Conservation (phyloP, 2,329 filamentous ascomycete genomes). For the Paecilomyces formosus region DNA sequence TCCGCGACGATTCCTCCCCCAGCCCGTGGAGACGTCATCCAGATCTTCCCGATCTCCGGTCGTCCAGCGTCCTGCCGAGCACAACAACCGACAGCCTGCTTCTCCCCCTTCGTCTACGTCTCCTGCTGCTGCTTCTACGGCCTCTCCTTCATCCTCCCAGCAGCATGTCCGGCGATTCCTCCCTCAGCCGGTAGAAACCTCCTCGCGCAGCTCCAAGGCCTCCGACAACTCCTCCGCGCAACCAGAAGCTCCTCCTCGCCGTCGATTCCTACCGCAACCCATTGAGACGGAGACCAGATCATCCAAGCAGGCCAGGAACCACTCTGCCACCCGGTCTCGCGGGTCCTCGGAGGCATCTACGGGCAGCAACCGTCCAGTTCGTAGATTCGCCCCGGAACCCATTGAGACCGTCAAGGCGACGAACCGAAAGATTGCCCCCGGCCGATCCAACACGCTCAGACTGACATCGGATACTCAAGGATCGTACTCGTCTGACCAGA, state of each 20-base stretch:
- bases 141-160: background rate
- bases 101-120: no score
- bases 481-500: background rate
- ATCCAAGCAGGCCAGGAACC: constrained; percentile 23
- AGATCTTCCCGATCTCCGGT: constrained; percentile 12
- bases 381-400: constrained; percentile 2
- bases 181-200: constrained; percentile 38
- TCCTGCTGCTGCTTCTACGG: no score
- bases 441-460: background rate
- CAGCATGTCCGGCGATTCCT: constrained; percentile 21
- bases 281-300: constrained; percentile 41
- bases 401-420: constrained; percentile 1
- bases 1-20: constrained; percentile 19
- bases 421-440: background rate
- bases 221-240: background rate
- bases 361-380: background rate
- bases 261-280: constrained; percentile 16
- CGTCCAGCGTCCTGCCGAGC: background rate
- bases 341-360: background rate
- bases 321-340: background rate
- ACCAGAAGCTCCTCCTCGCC: constrained; percentile 1
- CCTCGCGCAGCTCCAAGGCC: constrained; percentile 31
- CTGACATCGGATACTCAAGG: background rate
- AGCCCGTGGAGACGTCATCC: constrained; percentile 27
- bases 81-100: no score